These are phyloP conservation scores for Talaromyces amestolkiae DNA, from an alignment of 2,329 filamentous ascomycete genomes.

Conservation along the genomic window DNA sequence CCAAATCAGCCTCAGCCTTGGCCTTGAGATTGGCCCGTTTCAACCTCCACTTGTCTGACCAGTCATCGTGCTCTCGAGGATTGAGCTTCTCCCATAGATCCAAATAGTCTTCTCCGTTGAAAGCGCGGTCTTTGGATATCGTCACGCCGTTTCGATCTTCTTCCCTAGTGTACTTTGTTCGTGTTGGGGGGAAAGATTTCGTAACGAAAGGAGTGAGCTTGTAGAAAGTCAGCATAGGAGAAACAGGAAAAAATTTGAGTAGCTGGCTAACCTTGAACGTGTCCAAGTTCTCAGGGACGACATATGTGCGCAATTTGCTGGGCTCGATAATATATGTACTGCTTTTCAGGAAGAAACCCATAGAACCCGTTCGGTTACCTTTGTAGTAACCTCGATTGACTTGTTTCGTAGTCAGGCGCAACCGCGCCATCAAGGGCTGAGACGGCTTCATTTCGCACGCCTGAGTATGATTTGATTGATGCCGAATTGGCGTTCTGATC, in stretches of 20 bases:
- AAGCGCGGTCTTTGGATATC: conserved; percentile 30
- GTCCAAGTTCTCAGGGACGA: conserved; percentile 67
- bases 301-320: conserved; percentile 85
- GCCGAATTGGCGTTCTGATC: background rate
- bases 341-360: conserved; percentile 71
- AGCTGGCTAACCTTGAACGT: conserved; percentile 64
- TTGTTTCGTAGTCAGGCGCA: conserved; percentile 91
- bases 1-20: background rate
- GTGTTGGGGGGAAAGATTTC: conserved; percentile 40
- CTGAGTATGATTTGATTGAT: background rate
- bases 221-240: conserved; percentile 19
- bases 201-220: conserved; percentile 49
- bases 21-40: background rate
- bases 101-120: conserved; percentile 39
- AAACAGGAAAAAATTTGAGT: background rate
- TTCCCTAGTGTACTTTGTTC: conserved; percentile 33
- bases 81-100: conserved; percentile 40
- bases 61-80: conserved; percentile 32
- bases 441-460: conserved; percentile 39
- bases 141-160: conserved; percentile 29
- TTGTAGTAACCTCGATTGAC: conserved; percentile 96
- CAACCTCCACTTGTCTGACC: conserved; percentile 15
- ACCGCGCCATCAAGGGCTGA: conserved; percentile 59
- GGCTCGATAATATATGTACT: conserved; percentile 73
- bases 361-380: conserved; percentile 82